Conservation (phyloP, 805 yeast genomes). For the Maudiozyma bulderi region DNA sequence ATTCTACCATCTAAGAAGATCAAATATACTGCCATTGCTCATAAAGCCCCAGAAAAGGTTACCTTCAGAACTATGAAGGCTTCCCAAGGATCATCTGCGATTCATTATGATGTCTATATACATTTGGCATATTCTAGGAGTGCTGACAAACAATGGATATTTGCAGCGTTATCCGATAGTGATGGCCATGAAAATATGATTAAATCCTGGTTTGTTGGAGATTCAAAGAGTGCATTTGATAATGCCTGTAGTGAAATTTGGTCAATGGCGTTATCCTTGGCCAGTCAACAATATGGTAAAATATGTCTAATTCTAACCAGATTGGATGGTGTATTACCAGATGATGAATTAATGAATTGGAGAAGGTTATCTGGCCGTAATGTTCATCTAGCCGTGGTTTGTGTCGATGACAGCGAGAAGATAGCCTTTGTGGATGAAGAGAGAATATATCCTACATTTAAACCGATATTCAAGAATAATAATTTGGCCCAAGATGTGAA, state of each 20-base stretch:
- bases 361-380: constrained; percentile 55
- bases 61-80: constrained; percentile 35
- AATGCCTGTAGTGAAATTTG: constrained; percentile 59
- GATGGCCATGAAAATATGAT: constrained; percentile 54
- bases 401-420: constrained; percentile 54
- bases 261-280: constrained; percentile 43
- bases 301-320: constrained; percentile 57
- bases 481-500: constrained; percentile 12
- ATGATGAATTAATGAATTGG: constrained; percentile 76
- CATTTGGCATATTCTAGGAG: constrained; percentile 84
- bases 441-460: constrained; percentile 28
- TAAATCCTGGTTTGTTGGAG: constrained; percentile 52
- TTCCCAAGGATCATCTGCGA: constrained; percentile 12
- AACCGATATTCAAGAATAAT: constrained; percentile 25
- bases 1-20: constrained; percentile 30
- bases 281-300: constrained; percentile 38
- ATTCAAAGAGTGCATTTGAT: constrained; percentile 35
- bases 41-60: constrained; percentile 35
- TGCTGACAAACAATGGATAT: constrained; percentile 71
- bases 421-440: constrained; percentile 27
- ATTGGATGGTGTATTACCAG: constrained; percentile 64
- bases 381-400: constrained; percentile 56
- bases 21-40: constrained; percentile 33
- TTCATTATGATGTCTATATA: constrained; percentile 53
- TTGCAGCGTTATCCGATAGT: constrained; percentile 86